Evolutionary conservation across 331 rosid species (phyloP).

Genomic region (Rosa hybrid): DNA sequence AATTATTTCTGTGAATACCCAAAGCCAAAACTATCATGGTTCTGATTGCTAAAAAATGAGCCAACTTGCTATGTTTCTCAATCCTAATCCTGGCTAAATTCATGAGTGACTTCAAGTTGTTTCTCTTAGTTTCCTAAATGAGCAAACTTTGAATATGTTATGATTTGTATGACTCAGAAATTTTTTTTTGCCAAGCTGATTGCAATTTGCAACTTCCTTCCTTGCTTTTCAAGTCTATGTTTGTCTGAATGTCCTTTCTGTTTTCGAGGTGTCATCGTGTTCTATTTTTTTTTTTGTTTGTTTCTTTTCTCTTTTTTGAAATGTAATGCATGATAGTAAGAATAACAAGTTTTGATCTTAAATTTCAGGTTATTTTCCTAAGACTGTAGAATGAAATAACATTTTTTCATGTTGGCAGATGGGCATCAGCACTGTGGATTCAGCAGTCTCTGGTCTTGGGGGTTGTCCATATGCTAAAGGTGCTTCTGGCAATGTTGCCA

Average conservation of each 20-base stretch:
- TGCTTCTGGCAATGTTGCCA: conserved; percentile 84
- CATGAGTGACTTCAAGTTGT: neutral
- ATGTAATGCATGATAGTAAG: neutral
- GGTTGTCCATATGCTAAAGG: conserved; percentile 96
- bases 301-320: neutral
- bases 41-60: neutral
- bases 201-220: neutral
- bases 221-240: neutral
- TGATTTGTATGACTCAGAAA: neutral
- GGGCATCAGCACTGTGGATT: conserved; percentile 78
- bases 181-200: neutral
- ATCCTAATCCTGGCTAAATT: neutral
- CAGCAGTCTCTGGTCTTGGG: conserved; percentile 89
- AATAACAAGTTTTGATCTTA: neutral
- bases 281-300: neutral
- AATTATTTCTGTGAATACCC: too few species aligned
- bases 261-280: neutral
- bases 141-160: neutral
- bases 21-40: too few species aligned
- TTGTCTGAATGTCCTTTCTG: neutral
- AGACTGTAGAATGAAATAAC: neutral
- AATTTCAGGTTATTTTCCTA: neutral
- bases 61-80: too few species aligned
- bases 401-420: conserved; percentile 34
- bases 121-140: neutral